These are phyloP conservation scores for Posidonia australis DNA, from an alignment of 106 monocot species.

Conservation along the genomic window DNA sequence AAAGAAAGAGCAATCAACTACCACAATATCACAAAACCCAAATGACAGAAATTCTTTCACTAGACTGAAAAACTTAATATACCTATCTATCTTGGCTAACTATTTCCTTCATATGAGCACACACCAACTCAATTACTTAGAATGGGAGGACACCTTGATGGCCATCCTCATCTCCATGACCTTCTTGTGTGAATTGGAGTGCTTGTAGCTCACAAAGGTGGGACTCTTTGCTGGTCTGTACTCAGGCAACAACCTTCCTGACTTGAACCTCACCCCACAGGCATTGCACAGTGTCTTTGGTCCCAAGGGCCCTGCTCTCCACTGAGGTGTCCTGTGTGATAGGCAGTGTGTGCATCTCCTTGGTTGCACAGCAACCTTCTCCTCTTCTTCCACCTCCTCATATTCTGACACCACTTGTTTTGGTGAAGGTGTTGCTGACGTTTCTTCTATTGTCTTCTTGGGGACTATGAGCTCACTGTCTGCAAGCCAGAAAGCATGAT, in stretches of 20 bases:
- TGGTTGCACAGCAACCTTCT: slow-evolving; percentile 2
- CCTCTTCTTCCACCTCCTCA: slow-evolving; percentile 1
- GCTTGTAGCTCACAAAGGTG: slow-evolving; percentile 76
- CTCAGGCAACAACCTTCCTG: slow-evolving; percentile 64
- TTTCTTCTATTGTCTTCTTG: slow-evolving; percentile 12
- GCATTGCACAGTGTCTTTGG: slow-evolving; percentile 59
- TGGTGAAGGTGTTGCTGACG: not conserved
- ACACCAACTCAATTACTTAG: not conserved
- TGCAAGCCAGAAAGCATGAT: slow-evolving; percentile 62
- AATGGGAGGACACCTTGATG: not conserved
- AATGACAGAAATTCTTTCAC: too few relatives aligned
- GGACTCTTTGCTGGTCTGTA: slow-evolving; percentile 87
- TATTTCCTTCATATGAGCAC: not conserved
- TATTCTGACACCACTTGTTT: not conserved
- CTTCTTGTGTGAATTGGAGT: slow-evolving; percentile 93
- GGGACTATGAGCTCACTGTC: slow-evolving; percentile 70
- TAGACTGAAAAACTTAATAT: not conserved
- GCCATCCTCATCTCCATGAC: slow-evolving; percentile 76
- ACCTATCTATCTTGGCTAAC: not conserved
- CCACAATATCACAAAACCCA: too few relatives aligned
- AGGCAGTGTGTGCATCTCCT: slow-evolving; percentile 72
- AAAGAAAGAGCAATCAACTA: too few relatives aligned
- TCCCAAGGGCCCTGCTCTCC: slow-evolving; percentile 74
- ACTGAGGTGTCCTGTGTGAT: slow-evolving; percentile 78
- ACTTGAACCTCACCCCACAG: slow-evolving; percentile 20